Conservation (phyloP, 2,329 filamentous ascomycete species). For the Penicillium sp. region DNA sequence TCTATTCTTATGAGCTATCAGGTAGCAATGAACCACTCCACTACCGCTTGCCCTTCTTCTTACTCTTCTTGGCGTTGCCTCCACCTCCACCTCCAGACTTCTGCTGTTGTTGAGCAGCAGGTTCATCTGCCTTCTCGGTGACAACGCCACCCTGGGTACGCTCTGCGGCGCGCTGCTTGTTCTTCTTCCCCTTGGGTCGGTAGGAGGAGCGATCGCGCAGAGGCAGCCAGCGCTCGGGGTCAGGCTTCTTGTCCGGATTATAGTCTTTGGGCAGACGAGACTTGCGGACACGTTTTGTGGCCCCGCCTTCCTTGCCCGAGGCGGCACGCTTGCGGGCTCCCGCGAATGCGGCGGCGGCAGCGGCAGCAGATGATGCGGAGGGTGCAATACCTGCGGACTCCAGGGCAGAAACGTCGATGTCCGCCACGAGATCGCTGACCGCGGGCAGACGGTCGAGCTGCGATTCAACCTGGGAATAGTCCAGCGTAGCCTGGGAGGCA, state of each 20-base stretch:
- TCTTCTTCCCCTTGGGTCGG: slow-evolving; percentile 85
- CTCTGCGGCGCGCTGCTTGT: slow-evolving; percentile 73
- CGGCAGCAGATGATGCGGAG: slow-evolving; percentile 28
- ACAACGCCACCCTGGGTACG: slow-evolving; percentile 81
- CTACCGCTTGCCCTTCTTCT: slow-evolving; percentile 51
- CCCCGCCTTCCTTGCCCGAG: slow-evolving; percentile 28
- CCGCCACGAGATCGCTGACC: slow-evolving; percentile 40
- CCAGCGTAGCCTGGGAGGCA: slow-evolving; percentile 65
- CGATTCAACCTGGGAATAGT: slow-evolving; percentile 34
- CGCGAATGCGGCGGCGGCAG: slow-evolving; percentile 31
- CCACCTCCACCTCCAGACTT: slow-evolving; percentile 33
- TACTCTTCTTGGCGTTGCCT: slow-evolving; percentile 43
- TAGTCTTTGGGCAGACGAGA: slow-evolving; percentile 48
- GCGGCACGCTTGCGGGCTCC: slow-evolving; percentile 41
- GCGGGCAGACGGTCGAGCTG: slow-evolving; percentile 38
- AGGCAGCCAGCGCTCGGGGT: slow-evolving; percentile 90
- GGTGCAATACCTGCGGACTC: slow-evolving; percentile 44
- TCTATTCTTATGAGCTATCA: background rate
- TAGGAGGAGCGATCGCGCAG: slow-evolving; percentile 85
- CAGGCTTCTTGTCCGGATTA: slow-evolving; percentile 71
- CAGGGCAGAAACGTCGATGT: slow-evolving; percentile 43
- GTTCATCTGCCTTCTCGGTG: slow-evolving; percentile 63
- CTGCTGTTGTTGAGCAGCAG: slow-evolving; percentile 28
- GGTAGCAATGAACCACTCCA: background rate
- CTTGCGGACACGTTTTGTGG: slow-evolving; percentile 44